Percentiles rank a stretch among this genome's conserved stretches.
Conservation (phyloP, 2,329 filamentous ascomycete genomes). For the Microdochium trichocladiopsis region DNA sequence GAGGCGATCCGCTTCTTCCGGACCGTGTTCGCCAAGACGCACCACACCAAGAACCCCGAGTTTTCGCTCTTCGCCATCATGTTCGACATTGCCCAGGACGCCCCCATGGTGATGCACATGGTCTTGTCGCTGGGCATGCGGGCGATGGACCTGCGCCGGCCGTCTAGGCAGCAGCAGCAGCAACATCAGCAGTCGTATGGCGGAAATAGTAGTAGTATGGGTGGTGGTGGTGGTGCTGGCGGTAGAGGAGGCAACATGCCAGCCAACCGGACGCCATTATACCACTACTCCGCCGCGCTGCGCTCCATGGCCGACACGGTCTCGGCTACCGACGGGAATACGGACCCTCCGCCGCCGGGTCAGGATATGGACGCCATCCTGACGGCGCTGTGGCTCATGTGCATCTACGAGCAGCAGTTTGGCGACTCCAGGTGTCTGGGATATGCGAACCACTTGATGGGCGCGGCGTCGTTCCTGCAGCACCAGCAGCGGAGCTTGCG, state of each 20-base stretch:
- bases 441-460: conserved; percentile 21
- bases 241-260: too few species aligned
- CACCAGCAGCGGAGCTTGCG: conserved; percentile 11
- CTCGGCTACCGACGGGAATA: conserved; percentile 10
- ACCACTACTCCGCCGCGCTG: conserved; percentile 23
- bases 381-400: conserved; percentile 25
- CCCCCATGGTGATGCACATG: conserved; percentile 28
- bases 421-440: conserved; percentile 23
- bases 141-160: conserved; percentile 19
- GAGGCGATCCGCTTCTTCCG: conserved; percentile 27
- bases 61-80: conserved; percentile 26
- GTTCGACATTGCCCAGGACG: conserved; percentile 21
- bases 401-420: conserved; percentile 28
- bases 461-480: conserved; percentile 20
- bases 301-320: conserved; percentile 20
- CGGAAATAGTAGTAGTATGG: conserved; percentile 2
- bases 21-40: conserved; percentile 22
- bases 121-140: conserved; percentile 22
- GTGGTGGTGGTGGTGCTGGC: too few species aligned
- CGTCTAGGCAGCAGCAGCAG: background rate
- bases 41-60: conserved; percentile 28
- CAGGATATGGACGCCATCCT: conserved; percentile 21
- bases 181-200: conserved; percentile 2
- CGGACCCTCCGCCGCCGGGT: conserved; percentile 1
- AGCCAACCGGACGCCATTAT: conserved; percentile 8